Percentiles rank a stretch among this genome's conserved stretches.
phyloP scores from a whole-genome alignment of 1,284 basidiomycete species.

The Boletus sp. region DNA sequence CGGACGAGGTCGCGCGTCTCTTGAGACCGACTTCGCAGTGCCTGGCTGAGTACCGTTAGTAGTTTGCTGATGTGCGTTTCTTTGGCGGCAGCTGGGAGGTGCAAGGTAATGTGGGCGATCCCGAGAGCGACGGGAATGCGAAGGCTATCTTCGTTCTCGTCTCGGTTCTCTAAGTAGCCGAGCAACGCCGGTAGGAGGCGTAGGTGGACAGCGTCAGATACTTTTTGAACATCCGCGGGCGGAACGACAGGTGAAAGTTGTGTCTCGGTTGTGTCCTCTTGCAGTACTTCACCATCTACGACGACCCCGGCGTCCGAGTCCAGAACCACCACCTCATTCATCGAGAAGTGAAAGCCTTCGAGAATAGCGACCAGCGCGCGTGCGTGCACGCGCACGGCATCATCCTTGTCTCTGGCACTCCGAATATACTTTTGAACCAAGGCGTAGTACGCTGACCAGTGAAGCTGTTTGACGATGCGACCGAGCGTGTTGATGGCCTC shows the following conservation, averaged over 20 bases:
- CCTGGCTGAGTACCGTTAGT: slow-evolving; percentile 85
- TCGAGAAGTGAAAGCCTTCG: slow-evolving; percentile 92
- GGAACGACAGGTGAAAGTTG: slow-evolving; percentile 18
- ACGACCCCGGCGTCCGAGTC: slow-evolving; percentile 36
- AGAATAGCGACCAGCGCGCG: slow-evolving; percentile 86
- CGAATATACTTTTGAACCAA: slow-evolving; percentile 86
- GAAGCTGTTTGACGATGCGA: slow-evolving; percentile 70
- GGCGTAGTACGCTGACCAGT: slow-evolving; percentile 87
- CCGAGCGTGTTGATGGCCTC: slow-evolving; percentile 86
- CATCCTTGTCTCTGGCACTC: slow-evolving; percentile 70
- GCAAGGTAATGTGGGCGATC: slow-evolving; percentile 82
- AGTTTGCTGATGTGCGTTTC: slow-evolving; percentile 79
- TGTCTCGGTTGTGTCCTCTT: slow-evolving; percentile 31
- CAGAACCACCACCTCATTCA: slow-evolving; percentile 57
- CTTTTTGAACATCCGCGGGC: slow-evolving; percentile 44
- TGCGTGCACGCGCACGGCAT: slow-evolving; percentile 85
- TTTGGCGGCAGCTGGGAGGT: slow-evolving; percentile 75
- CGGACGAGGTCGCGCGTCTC: slow-evolving; percentile 91
- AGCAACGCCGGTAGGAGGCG: slow-evolving; percentile 80
- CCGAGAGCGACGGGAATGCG: slow-evolving; percentile 91
- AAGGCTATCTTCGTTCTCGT: slow-evolving; percentile 83
- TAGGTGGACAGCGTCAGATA: slow-evolving; percentile 79
- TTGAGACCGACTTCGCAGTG: slow-evolving; percentile 90
- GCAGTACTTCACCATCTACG: slow-evolving; percentile 32
- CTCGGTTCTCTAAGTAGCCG: slow-evolving; percentile 79